Evolutionary conservation across 2,329 filamentous ascomycete genomes (phyloP).

Genomic region (Diaporthe aspalathi): DNA sequence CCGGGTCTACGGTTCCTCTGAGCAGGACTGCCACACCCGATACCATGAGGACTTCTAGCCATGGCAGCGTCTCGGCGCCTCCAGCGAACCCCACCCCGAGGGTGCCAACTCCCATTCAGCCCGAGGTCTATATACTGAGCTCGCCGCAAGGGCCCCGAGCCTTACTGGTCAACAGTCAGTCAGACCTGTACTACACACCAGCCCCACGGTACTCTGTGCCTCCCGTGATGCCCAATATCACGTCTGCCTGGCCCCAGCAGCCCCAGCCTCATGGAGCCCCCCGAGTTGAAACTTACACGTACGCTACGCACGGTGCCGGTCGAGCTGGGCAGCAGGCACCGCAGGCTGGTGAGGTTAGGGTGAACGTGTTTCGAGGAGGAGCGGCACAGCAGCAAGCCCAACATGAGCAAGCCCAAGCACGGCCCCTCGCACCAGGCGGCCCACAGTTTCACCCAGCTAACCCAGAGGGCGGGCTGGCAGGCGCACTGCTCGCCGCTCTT

Average conservation of each 20-base stretch:
- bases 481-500: conserved; percentile 56
- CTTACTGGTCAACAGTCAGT: conserved; percentile 63
- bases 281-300: conserved; percentile 39
- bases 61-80: conserved; percentile 45
- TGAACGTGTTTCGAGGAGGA: conserved; percentile 22
- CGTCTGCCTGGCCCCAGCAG: conserved; percentile 42
- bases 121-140: conserved; percentile 70
- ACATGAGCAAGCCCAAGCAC: conserved; percentile 29
- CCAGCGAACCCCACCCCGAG: conserved; percentile 40
- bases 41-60: conserved; percentile 49
- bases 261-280: conserved; percentile 44
- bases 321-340: conserved; percentile 31
- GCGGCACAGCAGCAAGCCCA: conserved; percentile 24
- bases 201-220: conserved; percentile 11
- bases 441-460: conserved; percentile 52
- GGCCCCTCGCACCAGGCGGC: conserved; percentile 25
- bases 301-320: conserved; percentile 36
- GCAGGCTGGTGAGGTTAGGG: conserved; percentile 35
- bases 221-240: conserved; percentile 33
- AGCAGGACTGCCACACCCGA: conserved; percentile 64
- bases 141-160: conserved; percentile 70
- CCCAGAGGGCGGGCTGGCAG: conserved; percentile 46
- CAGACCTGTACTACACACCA: conserved; percentile 63
- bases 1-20: conserved; percentile 51
- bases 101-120: conserved; percentile 46